These are phyloP conservation scores for Colletotrichum cereale DNA, from an alignment of 2,329 filamentous ascomycete genomes.

Conservation along the genomic window DNA sequence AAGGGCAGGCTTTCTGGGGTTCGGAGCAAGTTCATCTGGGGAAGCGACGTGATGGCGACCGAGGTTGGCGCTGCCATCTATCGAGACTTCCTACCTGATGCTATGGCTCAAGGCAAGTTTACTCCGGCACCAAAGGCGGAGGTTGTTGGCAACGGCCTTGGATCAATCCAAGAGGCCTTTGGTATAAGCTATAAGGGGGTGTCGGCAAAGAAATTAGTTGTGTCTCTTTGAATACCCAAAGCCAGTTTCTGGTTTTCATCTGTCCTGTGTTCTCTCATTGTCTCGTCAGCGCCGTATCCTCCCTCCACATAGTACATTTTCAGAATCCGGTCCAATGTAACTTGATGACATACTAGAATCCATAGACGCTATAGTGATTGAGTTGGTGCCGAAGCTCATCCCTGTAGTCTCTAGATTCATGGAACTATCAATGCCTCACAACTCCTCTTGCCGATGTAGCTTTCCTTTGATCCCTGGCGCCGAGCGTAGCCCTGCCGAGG, in stretches of 20 bases:
- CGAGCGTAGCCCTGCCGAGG: background rate
- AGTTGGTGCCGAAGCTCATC: background rate
- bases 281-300: background rate
- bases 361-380: background rate
- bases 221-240: slow-evolving; percentile 5
- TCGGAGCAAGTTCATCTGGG: slow-evolving; percentile 50
- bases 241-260: background rate
- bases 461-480: no score
- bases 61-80: slow-evolving; percentile 45
- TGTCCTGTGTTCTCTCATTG: background rate
- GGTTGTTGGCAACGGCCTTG: slow-evolving; percentile 45
- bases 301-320: background rate
- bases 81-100: slow-evolving; percentile 44
- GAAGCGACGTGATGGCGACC: slow-evolving; percentile 39
- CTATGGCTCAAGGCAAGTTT: slow-evolving; percentile 42
- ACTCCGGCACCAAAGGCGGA: slow-evolving; percentile 43
- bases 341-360: background rate
- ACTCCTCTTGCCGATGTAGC: background rate
- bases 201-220: slow-evolving; percentile 45
- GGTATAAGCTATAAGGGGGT: slow-evolving; percentile 44
- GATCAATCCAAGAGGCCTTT: slow-evolving; percentile 43
- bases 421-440: background rate
- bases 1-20: slow-evolving; percentile 47
- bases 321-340: background rate
- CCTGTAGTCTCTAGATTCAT: background rate